phyloP scores from a whole-genome alignment of 2,329 filamentous ascomycete genomes.

The Aspergillus transmontanensis region DNA sequence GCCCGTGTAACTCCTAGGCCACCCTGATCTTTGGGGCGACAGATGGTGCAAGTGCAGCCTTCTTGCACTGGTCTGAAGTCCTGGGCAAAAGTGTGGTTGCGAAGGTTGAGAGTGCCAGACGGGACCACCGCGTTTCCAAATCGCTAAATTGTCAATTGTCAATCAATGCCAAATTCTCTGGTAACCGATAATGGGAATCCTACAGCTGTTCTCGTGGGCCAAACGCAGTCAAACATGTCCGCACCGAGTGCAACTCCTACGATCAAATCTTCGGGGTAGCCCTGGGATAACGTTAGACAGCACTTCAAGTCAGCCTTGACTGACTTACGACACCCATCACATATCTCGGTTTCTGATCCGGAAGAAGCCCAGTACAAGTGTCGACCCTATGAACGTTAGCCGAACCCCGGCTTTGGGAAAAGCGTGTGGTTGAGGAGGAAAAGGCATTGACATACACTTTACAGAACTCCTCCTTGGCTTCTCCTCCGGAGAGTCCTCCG shows the following conservation, averaged over 20 bases:
- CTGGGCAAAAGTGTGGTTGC: slow-evolving; percentile 71
- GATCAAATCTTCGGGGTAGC: slow-evolving; percentile 93
- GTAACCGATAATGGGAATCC: slow-evolving; percentile 25
- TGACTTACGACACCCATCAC: slow-evolving; percentile 85
- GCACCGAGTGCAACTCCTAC: slow-evolving; percentile 92
- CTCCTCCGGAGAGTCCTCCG: slow-evolving; percentile 89
- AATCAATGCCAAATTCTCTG: slow-evolving; percentile 9
- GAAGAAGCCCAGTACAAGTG: slow-evolving; percentile 81
- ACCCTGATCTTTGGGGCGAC: slow-evolving; percentile 65
- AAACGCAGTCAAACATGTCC: slow-evolving; percentile 99
- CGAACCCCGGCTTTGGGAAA: background rate
- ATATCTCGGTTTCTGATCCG: slow-evolving; percentile 92
- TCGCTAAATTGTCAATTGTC: slow-evolving; percentile 48
- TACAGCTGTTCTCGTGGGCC: slow-evolving; percentile 90
- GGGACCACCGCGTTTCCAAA: slow-evolving; percentile 94
- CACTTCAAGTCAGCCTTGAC: background rate
- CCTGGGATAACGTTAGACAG: slow-evolving; percentile 48
- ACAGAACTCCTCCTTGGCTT: slow-evolving; percentile 92
- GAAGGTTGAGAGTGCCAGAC: slow-evolving; percentile 79
- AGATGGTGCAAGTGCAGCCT: slow-evolving; percentile 79
- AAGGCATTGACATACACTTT: slow-evolving; percentile 58
- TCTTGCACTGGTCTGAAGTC: slow-evolving; percentile 85
- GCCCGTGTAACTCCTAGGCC: slow-evolving; percentile 82
- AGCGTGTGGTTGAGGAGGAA: background rate
- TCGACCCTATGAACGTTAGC: slow-evolving; percentile 57